A percentile compares a stretch with the other conserved stretches of the same genome.
These are phyloP conservation scores for Solioccasus polychromus DNA, from an alignment of 768 basidiomycete genomes.

Conservation along the genomic window DNA sequence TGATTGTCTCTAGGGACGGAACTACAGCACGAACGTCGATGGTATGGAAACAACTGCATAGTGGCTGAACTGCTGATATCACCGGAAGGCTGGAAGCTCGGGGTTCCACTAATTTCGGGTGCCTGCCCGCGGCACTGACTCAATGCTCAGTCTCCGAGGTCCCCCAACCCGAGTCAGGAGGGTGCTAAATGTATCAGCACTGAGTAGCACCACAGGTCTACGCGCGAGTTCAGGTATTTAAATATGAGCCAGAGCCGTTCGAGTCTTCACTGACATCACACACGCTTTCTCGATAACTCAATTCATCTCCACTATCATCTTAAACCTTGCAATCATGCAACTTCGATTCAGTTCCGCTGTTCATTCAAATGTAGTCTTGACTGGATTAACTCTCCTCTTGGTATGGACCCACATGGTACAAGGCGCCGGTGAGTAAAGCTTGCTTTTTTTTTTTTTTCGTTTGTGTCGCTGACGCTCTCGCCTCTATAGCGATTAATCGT, in stretches of 20 bases:
- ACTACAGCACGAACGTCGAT: too few species aligned
- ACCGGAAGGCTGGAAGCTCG: too few species aligned
- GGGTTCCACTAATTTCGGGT: too few species aligned
- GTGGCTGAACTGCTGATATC: too few species aligned
- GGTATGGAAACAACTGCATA: too few species aligned
- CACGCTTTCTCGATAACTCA: not conserved
- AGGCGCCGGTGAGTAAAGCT: conserved; percentile 6
- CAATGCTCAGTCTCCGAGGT: not conserved
- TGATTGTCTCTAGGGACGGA: too few species aligned
- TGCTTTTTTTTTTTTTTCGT: not conserved
- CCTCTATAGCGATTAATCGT: conserved; percentile 3
- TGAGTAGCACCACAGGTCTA: conserved; percentile 4
- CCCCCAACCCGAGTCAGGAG: not conserved
- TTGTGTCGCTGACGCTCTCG: not conserved
- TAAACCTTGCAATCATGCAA: conserved; percentile 1
- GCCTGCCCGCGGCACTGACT: conserved; percentile 4
- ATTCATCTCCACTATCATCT: not conserved
- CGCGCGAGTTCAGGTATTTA: conserved; percentile 6
- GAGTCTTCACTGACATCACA: not conserved
- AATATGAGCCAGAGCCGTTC: not conserved
- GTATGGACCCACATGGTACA: conserved; percentile 5
- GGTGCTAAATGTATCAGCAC: not conserved
- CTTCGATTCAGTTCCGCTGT: not conserved
- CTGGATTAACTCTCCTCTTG: conserved; percentile 1
- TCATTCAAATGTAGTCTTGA: not conserved